Base-by-base conservation (phyloP, 352 stramenopile genomes). In the Pythium scleroteichum region DNA sequence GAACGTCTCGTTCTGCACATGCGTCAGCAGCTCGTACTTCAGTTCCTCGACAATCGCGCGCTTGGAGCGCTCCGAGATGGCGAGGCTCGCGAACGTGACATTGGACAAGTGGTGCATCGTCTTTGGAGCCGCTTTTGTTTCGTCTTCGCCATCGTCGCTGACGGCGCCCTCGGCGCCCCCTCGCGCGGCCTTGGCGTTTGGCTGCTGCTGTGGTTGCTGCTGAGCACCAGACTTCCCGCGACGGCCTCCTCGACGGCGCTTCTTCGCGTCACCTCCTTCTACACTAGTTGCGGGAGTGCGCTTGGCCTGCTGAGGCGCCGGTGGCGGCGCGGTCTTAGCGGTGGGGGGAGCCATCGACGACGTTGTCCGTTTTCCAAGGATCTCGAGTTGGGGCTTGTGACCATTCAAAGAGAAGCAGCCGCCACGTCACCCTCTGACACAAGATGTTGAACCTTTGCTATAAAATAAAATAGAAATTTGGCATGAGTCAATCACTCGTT, bases 1-100 rank as follows among this genome's bases (percentile, higher is more conserved):
- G 61, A 93, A 87, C 57, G 88, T 85, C 24, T 81, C 67, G n/a
- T 78, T 71, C 68, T 97, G 91, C 16, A 96, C 76, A 55, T 87
- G 62, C 14, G 90, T 97, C 71, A 96, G 90, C 46, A 66, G 66
- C 44, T 86, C 68, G 56, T 90, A 91, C 24, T 77, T 58, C 47
- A 95, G 75, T 23, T 84, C 73, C 62, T 92, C 69, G 5, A 78
- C 55, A 19, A 89, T 75, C 5, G 82, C 79, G 16, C 64, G 54
- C 29, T 73, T 68, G 44, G 59, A 78, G 63, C 59, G 27, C 20
- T 59, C 45, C 7, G 69, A 78, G 47, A 85, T 71, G 22, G 33
- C 46, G 19, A 74, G 45, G 14, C 45, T 45, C 46, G 49, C 39
- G 46, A 74, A 73, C 20, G 52, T 64, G 20, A 68, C 57, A 23